Percentiles rank a stretch among this genome's conserved stretches.
Evolutionary conservation across 140 eudicot species (phyloP).

Genomic region (Bidens hawaiensis): DNA sequence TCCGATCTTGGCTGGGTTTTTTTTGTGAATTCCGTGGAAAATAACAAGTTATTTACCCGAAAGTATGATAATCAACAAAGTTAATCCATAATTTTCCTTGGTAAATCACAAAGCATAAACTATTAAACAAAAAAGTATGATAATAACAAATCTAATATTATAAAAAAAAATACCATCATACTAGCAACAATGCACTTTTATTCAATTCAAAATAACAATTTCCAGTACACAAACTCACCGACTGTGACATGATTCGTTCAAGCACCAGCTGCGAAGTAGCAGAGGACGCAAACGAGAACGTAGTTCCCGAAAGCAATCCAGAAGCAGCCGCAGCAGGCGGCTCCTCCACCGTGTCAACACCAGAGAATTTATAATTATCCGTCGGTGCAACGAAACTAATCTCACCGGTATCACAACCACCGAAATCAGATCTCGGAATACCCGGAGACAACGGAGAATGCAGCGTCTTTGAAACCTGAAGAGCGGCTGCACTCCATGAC

Average conservation of each 20-base stretch:
- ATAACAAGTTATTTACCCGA: background rate
- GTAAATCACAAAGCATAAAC: background rate
- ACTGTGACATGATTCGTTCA: constrained; percentile 95
- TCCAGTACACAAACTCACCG: constrained; percentile 43
- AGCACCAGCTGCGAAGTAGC: constrained; percentile 80
- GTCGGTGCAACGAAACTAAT: constrained; percentile 6
- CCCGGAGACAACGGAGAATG: constrained; percentile 37
- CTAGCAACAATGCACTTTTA: too few relatives aligned
- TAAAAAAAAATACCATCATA: too few relatives aligned
- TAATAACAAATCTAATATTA: too few relatives aligned
- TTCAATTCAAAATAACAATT: background rate
- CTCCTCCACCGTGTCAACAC: constrained; percentile 34
- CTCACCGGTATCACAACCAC: constrained; percentile 6
- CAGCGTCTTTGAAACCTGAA: constrained; percentile 68
- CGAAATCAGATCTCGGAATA: constrained; percentile 18
- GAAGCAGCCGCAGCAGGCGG: constrained; percentile 24
- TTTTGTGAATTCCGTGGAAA: too few relatives aligned
- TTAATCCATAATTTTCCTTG: background rate
- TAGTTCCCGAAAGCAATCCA: constrained; percentile 47
- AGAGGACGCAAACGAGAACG: constrained; percentile 86
- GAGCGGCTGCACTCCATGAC: constrained; percentile 93
- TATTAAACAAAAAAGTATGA: background rate
- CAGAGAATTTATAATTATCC: constrained; percentile 10
- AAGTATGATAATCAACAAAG: background rate
- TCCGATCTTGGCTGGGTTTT: too few relatives aligned